Percentiles rank a stretch among this genome's conserved stretches.
phyloP scores from a whole-genome alignment of 1,284 basidiomycete species.

The Ustilago nuda region DNA sequence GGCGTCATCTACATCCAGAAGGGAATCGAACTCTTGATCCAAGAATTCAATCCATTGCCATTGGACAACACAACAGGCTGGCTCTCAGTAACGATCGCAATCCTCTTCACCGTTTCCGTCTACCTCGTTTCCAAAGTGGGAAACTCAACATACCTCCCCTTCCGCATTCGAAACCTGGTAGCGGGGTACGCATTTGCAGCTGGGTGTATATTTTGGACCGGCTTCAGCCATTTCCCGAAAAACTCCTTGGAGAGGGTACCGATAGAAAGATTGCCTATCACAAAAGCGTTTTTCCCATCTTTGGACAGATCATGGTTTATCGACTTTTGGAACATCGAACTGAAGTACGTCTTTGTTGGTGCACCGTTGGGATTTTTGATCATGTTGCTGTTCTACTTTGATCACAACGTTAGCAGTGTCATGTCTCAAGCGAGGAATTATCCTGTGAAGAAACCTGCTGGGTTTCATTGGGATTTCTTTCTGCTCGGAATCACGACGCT shows the following conservation, averaged over 20 bases:
- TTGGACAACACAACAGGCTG: conserved; percentile 69
- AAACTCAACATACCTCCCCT: conserved; percentile 65
- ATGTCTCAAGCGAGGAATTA: conserved; percentile 94
- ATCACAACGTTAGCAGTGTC: conserved; percentile 79
- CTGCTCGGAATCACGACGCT: conserved; percentile 91
- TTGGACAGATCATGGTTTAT: conserved; percentile 85
- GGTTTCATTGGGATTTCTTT: conserved; percentile 82
- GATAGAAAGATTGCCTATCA: conserved; percentile 66
- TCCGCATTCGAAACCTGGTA: conserved; percentile 68
- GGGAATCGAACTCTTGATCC: conserved; percentile 71
- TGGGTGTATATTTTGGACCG: conserved; percentile 71
- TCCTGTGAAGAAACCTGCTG: conserved; percentile 89
- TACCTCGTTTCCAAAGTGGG: conserved; percentile 66
- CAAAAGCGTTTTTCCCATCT: conserved; percentile 73
- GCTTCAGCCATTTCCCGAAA: conserved; percentile 70
- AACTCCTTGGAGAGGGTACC: conserved; percentile 60
- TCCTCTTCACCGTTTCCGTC: conserved; percentile 70
- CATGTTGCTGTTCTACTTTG: conserved; percentile 68
- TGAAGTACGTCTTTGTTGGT: conserved; percentile 87
- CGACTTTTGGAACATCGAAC: conserved; percentile 88
- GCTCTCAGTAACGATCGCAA: conserved; percentile 71
- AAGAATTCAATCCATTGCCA: conserved; percentile 65
- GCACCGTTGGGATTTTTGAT: conserved; percentile 73
- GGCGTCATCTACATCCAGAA: conserved; percentile 70
- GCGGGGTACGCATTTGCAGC: conserved; percentile 70